These are phyloP conservation scores for Grosmannia serpens DNA, from an alignment of 2,329 filamentous ascomycete species.

Conservation along the genomic window DNA sequence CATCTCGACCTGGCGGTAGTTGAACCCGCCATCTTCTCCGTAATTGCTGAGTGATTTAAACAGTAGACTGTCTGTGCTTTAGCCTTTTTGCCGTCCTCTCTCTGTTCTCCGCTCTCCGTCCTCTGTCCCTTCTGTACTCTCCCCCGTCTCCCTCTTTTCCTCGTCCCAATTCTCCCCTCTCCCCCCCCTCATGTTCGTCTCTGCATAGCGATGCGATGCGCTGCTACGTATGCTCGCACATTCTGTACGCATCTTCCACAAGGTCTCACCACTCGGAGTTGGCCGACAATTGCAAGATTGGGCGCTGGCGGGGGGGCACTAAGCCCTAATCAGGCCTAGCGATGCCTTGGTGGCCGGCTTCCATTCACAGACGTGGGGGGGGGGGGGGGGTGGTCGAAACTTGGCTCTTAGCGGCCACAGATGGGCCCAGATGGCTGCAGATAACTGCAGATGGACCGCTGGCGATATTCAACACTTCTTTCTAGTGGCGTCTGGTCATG, in stretches of 20 bases:
- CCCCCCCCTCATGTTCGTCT: not conserved
- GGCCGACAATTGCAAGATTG: slow-evolving; percentile 3
- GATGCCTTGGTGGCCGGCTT: not conserved
- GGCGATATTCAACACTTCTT: not conserved
- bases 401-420: not conserved
- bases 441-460: not conserved
- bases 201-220: not conserved
- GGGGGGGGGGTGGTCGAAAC: not conserved
- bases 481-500: not conserved
- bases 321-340: not conserved
- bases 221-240: too few relatives aligned
- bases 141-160: too few relatives aligned
- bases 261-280: slow-evolving; percentile 4
- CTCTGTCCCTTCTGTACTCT: too few relatives aligned
- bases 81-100: too few relatives aligned
- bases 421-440: not conserved
- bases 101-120: too few relatives aligned
- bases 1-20: too few relatives aligned
- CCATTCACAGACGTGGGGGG: not conserved
- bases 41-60: too few relatives aligned
- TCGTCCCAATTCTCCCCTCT: too few relatives aligned
- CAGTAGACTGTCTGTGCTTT: too few relatives aligned
- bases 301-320: not conserved
- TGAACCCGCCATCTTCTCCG: too few relatives aligned
- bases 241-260: not conserved